Conservation (phyloP, 371 early-diverging fungal genomes). For the Apophysomyces trapeziformis region DNA sequence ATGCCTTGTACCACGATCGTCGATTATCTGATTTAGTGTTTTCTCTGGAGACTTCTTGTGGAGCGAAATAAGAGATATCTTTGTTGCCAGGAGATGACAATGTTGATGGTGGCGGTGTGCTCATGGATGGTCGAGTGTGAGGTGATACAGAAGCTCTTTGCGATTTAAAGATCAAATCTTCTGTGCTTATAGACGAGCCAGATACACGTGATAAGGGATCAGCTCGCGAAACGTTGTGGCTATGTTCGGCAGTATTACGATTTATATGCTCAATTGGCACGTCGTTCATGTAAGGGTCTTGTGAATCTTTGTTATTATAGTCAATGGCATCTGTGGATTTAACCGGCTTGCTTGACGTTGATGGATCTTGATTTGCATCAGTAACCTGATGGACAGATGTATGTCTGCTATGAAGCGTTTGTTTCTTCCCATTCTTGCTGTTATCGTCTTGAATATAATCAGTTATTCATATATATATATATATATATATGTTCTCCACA, state of each 20-base stretch:
- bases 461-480: background rate
- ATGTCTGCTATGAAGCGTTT: background rate
- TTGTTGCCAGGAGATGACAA: background rate
- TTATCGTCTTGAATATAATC: background rate
- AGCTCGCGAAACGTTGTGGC: too few relatives aligned
- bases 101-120: conserved; percentile 25
- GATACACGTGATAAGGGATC: background rate
- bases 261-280: background rate
- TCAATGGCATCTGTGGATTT: background rate
- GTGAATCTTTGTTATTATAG: conserved; percentile 8
- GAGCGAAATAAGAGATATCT: background rate
- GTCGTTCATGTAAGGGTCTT: background rate
- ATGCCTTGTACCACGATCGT: conserved; percentile 30
- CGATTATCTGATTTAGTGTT: conserved; percentile 14
- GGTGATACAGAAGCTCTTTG: conserved; percentile 3
- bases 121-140: conserved; percentile 20
- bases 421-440: background rate
- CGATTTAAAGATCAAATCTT: conserved; percentile 13
- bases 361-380: background rate
- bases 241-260: too few relatives aligned
- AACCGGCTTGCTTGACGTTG: background rate
- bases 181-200: conserved; percentile 14
- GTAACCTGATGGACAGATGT: background rate
- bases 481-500: too few relatives aligned
- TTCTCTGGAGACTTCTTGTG: conserved; percentile 3